These are phyloP conservation scores for Mortierella sp. DNA, from an alignment of 371 early-diverging fungal species.

Conservation along the genomic window DNA sequence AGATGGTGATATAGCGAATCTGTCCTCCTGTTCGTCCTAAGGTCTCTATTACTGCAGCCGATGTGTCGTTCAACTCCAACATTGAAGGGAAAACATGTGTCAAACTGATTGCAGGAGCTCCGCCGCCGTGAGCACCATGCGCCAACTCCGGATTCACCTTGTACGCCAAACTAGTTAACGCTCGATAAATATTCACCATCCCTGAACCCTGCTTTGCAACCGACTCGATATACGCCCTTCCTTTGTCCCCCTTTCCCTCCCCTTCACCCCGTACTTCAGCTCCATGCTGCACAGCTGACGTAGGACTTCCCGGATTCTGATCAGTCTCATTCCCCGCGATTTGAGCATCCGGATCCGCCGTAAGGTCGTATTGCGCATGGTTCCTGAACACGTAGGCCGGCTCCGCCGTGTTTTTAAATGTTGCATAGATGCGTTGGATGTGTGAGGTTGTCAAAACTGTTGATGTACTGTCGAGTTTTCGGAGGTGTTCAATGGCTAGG, in stretches of 20 bases:
- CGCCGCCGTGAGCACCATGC: neutral
- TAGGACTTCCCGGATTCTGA: neutral
- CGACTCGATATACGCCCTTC: conserved; percentile 13
- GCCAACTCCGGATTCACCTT: neutral
- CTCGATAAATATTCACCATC: conserved; percentile 35
- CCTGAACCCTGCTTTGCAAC: conserved; percentile 47
- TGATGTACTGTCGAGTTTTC: neutral
- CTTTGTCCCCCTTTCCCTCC: neutral
- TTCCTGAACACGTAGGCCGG: conserved; percentile 26
- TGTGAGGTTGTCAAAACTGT: neutral
- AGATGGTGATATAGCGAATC: conserved; percentile 28
- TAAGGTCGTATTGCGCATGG: conserved; percentile 14
- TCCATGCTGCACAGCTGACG: neutral
- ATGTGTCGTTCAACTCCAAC: conserved; percentile 46
- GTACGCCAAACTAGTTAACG: conserved; percentile 23
- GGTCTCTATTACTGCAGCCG: neutral
- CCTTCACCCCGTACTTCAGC: neutral
- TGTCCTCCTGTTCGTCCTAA: neutral
- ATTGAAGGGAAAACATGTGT: conserved; percentile 30
- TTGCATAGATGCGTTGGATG: conserved; percentile 27
- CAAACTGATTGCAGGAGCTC: conserved; percentile 9
- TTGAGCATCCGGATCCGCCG: neutral
- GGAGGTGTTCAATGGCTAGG: conserved; percentile 44
- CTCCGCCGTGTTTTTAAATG: conserved; percentile 32
- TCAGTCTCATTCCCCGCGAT: neutral